Evolutionary conservation across 306 rosid species (phyloP), one percentile per base, ranked within the genome.

Genomic region (Astragalus membranaceus): DNA sequence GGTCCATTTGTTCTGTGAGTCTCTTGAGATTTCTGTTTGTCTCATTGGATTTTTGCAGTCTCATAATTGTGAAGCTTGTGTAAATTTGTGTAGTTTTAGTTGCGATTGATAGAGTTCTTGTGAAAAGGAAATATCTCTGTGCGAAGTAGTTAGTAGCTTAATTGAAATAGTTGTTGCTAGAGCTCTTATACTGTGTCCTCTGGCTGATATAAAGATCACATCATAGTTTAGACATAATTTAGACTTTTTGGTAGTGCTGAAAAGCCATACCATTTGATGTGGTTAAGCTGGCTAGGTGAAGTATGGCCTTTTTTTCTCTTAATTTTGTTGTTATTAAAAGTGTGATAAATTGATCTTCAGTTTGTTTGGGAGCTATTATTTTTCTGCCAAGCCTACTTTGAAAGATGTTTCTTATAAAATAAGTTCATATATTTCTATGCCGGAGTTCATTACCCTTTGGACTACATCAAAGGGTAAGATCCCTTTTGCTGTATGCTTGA

Each of bases 1-100:
- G 98, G 98, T 39, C 98, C 98, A 30, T 49, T 93, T 71, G 92
- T 85, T 75, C 86, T 93, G 98, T 93, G 79, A 84, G 96, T 83
- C 72, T 58, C 69, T 54, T 37, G 30, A 8, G 12, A 6, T 12
- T 62, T 61, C 42, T 41, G 42, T 20, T 17, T 29, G 9, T 43
- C 7, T 55, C 49, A 3, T 46, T 36, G n/a, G 15, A 26, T 13
- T 56, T 37, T 12, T 41, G 14, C 4, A 51, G 30, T 46, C 5
- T 54, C 6, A n/a, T 35, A 5, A 17, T 61, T 59, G 60, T 73
- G 35, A 43, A 37, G 54, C 11, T 44, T 33, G 67, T 43, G 61
- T 79, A 23, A 33, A 73, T 73, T 23, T 52, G 57, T n/a, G 47
- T 13, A 16, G 61, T 43, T 72, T 72, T 56, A 56, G 41, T 65